Conservation (phyloP, 2,329 filamentous ascomycete genomes). For the Aureobasidium zeae region DNA sequence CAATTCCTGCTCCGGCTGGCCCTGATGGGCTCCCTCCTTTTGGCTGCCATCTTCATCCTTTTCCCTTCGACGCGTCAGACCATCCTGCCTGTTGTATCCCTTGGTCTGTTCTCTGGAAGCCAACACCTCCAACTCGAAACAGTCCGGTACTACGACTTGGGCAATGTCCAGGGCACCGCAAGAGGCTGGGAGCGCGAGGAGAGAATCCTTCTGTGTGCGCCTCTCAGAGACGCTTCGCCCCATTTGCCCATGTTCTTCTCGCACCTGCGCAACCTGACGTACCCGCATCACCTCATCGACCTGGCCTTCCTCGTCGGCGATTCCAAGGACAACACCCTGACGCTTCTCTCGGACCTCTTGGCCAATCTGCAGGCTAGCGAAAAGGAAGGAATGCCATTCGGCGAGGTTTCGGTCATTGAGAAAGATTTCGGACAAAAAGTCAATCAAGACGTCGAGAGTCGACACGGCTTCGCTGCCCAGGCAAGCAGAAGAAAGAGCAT, state of each 20-base stretch:
- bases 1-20: conserved; percentile 62
- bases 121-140: conserved; percentile 75
- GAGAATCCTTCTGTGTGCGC: conserved; percentile 87
- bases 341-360: conserved; percentile 64
- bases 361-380: conserved; percentile 70
- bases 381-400: conserved; percentile 74
- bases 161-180: conserved; percentile 81
- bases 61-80: conserved; percentile 64
- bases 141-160: conserved; percentile 92
- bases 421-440: conserved; percentile 99
- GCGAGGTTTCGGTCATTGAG: conserved; percentile 94
- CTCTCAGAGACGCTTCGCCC: conserved; percentile 80
- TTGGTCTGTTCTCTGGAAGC: conserved; percentile 57
- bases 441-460: conserved; percentile 92
- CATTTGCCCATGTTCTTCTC: conserved; percentile 98
- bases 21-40: conserved; percentile 44
- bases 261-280: conserved; percentile 93
- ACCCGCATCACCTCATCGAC: conserved; percentile 93
- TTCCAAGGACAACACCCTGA: conserved; percentile 83
- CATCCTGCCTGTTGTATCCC: conserved; percentile 53
- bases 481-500: conserved; percentile 90
- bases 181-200: conserved; percentile 95
- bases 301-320: conserved; percentile 95
- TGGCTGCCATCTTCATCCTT: conserved; percentile 58
- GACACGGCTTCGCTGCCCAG: conserved; percentile 94